Conservation (phyloP, 208 protist species). For the Willaertia magna region DNA sequence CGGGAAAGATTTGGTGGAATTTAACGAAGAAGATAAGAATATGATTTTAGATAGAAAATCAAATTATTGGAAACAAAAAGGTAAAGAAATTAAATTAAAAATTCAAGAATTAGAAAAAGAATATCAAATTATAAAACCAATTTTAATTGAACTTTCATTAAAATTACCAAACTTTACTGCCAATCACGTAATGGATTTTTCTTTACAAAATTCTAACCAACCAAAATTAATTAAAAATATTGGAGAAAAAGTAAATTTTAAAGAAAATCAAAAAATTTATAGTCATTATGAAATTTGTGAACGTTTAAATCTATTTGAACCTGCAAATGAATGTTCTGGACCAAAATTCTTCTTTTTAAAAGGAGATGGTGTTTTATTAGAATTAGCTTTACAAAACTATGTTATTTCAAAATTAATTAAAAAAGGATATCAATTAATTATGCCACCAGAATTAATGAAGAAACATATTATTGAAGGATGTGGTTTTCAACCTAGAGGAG, state of each 20-base stretch:
- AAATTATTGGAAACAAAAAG: background rate
- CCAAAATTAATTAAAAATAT: background rate
- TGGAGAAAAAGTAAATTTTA: background rate
- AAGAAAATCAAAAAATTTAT: background rate
- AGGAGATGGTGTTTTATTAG: conserved; percentile 41
- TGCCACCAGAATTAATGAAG: conserved; percentile 42
- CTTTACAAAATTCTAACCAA: background rate
- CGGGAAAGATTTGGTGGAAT: background rate
- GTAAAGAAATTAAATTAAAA: background rate
- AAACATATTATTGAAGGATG: conserved; percentile 36
- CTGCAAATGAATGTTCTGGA: background rate
- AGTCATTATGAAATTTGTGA: background rate
- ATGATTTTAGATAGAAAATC: background rate
- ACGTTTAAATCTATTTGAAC: background rate
- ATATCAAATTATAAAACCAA: too few species aligned
- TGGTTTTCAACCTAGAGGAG: conserved; percentile 46
- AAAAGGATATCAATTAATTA: conserved; percentile 31
- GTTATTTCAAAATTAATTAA: conserved; percentile 23
- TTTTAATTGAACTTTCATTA: background rate
- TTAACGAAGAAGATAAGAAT: too few species aligned
- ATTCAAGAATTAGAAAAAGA: background rate
- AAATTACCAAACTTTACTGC: background rate
- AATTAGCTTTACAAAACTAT: conserved; percentile 46
- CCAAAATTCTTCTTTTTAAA: conserved; percentile 35
- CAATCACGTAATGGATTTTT: background rate